A percentile compares a stretch with the other conserved stretches of the same genome.
Conservation (phyloP, 805 yeast species). For the Blastobotrys terrestris region DNA sequence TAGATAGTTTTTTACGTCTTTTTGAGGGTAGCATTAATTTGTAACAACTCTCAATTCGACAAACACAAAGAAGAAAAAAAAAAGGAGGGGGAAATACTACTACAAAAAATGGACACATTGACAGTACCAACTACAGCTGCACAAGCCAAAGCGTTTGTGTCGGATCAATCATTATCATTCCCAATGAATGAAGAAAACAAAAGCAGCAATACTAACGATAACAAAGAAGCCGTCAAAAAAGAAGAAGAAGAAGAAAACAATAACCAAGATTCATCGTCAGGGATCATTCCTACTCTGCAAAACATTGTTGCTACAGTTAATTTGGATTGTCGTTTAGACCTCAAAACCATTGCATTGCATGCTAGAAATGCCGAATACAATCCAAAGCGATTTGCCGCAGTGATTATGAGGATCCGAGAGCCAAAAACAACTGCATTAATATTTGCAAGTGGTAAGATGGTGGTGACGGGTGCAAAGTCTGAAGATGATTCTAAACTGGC, state of each 20-base stretch:
- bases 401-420: conserved; percentile 97
- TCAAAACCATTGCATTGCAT: conserved; percentile 94
- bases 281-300: conserved; percentile 85
- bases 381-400: conserved; percentile 98
- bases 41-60: conserved; percentile 23
- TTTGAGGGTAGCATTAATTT: conserved; percentile 25
- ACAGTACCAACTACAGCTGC: conserved; percentile 74
- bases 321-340: conserved; percentile 89
- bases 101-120: conserved; percentile 54
- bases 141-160: conserved; percentile 66
- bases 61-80: conserved; percentile 5
- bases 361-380: conserved; percentile 99
- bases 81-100: not conserved
- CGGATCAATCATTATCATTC: conserved; percentile 55
- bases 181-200: conserved; percentile 46
- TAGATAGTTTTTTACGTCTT: conserved; percentile 2
- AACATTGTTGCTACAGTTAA: conserved; percentile 98
- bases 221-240: conserved; percentile 17
- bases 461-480: conserved; percentile 97
- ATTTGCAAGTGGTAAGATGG: conserved; percentile 99
- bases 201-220: conserved; percentile 13
- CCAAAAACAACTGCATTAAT: conserved; percentile 97
- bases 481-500: conserved; percentile 99
- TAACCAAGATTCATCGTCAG: conserved; percentile 63
- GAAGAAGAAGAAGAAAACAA: conserved; percentile 37